These are phyloP conservation scores for Amphirosellinia nigrospora DNA, from an alignment of 495 filamentous ascomycete genomes.

Conservation along the genomic window DNA sequence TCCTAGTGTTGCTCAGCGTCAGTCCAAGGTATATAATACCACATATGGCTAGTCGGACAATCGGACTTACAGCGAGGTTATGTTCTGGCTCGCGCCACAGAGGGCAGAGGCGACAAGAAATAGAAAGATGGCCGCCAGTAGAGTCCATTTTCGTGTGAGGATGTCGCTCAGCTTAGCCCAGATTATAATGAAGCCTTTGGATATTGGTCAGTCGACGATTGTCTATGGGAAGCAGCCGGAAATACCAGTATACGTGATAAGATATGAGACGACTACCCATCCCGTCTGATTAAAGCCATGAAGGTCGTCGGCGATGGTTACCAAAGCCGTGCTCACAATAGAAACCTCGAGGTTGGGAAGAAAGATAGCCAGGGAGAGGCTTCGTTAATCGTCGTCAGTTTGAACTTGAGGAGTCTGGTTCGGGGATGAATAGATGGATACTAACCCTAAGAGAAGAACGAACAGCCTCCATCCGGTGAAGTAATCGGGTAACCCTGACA, in stretches of 20 bases:
- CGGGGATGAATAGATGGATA: neutral
- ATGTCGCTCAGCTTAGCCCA: too few species aligned
- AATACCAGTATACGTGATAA: constrained; percentile 60
- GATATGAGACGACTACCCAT: constrained; percentile 63
- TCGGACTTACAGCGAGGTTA: too few species aligned
- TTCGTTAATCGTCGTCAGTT: constrained; percentile 26
- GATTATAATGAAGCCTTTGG: too few species aligned
- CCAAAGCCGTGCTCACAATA: constrained; percentile 62
- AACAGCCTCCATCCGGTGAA: neutral
- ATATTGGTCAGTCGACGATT: neutral
- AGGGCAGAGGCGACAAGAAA: too few species aligned
- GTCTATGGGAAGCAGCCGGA: neutral
- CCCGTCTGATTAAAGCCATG: constrained; percentile 51
- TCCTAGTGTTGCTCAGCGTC: too few species aligned
- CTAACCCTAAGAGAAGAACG: neutral
- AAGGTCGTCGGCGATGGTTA: constrained; percentile 58
- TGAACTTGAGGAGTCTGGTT: neutral
- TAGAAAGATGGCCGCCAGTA: too few species aligned
- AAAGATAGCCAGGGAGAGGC: constrained; percentile 52
- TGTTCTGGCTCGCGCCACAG: too few species aligned
- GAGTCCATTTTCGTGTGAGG: too few species aligned
- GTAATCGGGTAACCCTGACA: neutral
- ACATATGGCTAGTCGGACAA: too few species aligned
- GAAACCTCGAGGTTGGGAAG: constrained; percentile 60
- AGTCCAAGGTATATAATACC: too few species aligned